A percentile compares a stretch with the other conserved stretches of the same genome.
phyloP scores from a whole-genome alignment of 768 basidiomycete species.

The Calvatia gigantea region DNA sequence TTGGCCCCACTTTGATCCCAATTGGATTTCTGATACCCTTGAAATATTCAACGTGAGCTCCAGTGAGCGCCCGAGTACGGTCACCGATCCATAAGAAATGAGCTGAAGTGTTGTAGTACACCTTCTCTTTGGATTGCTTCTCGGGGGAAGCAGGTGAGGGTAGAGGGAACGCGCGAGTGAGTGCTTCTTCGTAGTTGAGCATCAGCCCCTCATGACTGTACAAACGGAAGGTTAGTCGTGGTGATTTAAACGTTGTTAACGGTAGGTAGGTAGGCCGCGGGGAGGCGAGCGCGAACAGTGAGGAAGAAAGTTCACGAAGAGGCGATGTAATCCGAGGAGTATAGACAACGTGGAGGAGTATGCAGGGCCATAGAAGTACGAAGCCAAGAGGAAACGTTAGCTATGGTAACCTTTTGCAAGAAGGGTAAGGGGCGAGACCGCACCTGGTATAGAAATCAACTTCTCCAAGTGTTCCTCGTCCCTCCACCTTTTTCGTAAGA shows the following conservation, averaged over 20 bases:
- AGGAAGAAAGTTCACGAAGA: neutral
- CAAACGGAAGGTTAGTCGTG: neutral
- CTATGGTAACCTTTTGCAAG: neutral
- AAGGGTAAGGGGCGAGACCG: slow-evolving; percentile 13
- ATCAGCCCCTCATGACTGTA: slow-evolving; percentile 87
- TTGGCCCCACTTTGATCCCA: slow-evolving; percentile 94
- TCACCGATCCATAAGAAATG: slow-evolving; percentile 99
- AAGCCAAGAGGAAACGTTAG: neutral
- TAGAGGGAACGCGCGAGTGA: slow-evolving; percentile 69
- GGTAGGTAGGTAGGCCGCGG: slow-evolving; percentile 8
- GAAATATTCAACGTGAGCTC: slow-evolving; percentile 96
- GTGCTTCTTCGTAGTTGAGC: slow-evolving; percentile 88
- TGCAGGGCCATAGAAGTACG: neutral
- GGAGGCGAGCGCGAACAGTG: neutral
- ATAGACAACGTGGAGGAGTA: neutral
- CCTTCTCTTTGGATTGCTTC: slow-evolving; percentile 22
- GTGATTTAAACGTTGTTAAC: neutral
- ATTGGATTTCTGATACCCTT: slow-evolving; percentile 90
- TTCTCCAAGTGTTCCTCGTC: slow-evolving; percentile 70
- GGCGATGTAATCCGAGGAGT: neutral
- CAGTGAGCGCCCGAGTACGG: slow-evolving; percentile 85
- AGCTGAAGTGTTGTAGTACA: slow-evolving; percentile 86
- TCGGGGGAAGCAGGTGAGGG: slow-evolving; percentile 22
- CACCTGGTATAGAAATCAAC: slow-evolving; percentile 94
- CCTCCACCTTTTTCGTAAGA: slow-evolving; percentile 73